These are phyloP conservation scores for Botrytis fabae DNA, from an alignment of 2,329 filamentous ascomycete genomes.

Conservation along the genomic window DNA sequence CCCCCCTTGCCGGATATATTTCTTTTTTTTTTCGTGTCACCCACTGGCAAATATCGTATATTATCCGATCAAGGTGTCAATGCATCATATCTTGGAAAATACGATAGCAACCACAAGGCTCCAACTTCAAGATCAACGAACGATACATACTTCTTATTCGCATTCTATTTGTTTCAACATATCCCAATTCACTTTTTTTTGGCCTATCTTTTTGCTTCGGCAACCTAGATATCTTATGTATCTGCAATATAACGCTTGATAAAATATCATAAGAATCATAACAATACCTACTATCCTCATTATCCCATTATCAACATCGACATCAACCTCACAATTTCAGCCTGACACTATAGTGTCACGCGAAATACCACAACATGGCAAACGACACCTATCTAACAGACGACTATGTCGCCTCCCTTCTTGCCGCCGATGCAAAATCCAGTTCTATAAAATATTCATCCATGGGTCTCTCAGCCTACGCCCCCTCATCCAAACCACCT, in stretches of 20 bases:
- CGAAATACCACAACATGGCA: conserved; percentile 5
- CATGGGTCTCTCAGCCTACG: conserved; percentile 69
- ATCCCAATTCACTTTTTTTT: not conserved
- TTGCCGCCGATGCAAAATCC: conserved; percentile 76
- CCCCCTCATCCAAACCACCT: conserved; percentile 49
- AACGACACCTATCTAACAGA: conserved; percentile 56
- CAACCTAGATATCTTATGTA: not conserved
- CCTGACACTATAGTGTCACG: not conserved
- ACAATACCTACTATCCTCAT: not conserved
- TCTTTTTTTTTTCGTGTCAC: no score
- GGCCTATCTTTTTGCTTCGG: not conserved
- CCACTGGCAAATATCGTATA: not conserved
- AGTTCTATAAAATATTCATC: conserved; percentile 73
- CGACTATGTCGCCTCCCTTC: conserved; percentile 76
- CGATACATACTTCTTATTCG: not conserved
- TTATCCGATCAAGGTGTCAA: not conserved
- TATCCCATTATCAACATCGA: not conserved
- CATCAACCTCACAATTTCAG: not conserved
- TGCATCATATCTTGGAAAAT: not conserved
- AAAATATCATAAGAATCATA: not conserved
- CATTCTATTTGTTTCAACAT: not conserved
- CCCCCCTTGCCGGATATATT: not conserved
- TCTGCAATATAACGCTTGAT: no score
- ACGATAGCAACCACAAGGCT: conserved; percentile 14
- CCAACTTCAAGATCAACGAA: not conserved